Evolutionary conservation across 2,329 filamentous ascomycete genomes (phyloP), one percentile per base, ranked within the genome.

Genomic region (Claviceps paspali): DNA sequence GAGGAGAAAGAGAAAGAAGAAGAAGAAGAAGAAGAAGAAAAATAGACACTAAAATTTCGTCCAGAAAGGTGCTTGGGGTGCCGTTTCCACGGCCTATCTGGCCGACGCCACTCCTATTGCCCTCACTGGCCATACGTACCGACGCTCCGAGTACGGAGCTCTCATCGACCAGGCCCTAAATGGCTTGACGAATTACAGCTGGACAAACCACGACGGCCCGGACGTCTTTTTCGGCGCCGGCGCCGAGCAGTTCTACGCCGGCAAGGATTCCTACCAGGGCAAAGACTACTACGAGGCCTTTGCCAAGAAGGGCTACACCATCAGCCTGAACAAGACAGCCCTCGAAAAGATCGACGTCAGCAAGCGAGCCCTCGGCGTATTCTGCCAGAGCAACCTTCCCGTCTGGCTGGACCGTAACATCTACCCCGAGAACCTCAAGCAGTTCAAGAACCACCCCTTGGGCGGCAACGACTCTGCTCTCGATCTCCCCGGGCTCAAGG

Each of bases 331-430:
- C 67, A 82, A 82, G 57, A 87, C 82, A 2, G 67, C 75, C 2
- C 69, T 92, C 2, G 52, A 69, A 3, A 57, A 64, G 19, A 66
- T 71, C 1, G 63, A 72, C 34, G 73, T 69, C 50, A 62, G 62
- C 38, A 65, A 74, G 45, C 76, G 70, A 50, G 73, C 81, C 1
- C 74, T 92, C 2, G 84, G 84, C 24, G 76, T 92, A 49, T 92
- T 91, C 63, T 77, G 74, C 50, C 68, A 71, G 42, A 71, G 69
- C 44, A 82, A 82, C 59, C 70, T 92, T 53, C 80, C 82, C 29
- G 83, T 84, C 50, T 92, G 84, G 83, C 69, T 92, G 9, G 84
- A 92, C 61, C 77, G 84, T 46, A 87, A 91, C 49, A 67, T 92
- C 45, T 91, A 82, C 65, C 73, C 63, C 8, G 62, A 76, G 18